Evolutionary conservation across 805 yeast genomes (phyloP).

Genomic region (Cyberlindnera samutprakarnensis): DNA sequence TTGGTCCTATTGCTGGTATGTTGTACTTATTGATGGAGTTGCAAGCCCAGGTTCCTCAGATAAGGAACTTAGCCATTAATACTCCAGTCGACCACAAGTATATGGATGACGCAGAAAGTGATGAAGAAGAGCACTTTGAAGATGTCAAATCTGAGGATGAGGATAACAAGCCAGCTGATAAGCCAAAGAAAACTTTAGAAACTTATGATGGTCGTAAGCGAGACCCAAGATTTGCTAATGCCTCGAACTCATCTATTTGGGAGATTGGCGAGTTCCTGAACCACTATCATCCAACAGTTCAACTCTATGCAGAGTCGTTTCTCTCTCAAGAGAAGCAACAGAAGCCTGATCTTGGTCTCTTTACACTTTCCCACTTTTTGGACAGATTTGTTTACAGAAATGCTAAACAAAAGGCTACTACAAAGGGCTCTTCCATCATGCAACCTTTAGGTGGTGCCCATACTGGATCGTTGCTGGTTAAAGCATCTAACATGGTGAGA

Average conservation of each 20-base stretch:
- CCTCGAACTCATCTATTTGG: constrained; percentile 78
- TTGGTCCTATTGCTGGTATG: constrained; percentile 86
- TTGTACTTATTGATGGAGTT: constrained; percentile 65
- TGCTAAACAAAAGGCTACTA: constrained; percentile 65
- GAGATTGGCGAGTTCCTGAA: constrained; percentile 65
- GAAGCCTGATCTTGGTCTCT: constrained; percentile 88
- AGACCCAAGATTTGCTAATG: constrained; percentile 90
- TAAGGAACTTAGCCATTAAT: constrained; percentile 53
- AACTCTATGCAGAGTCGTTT: constrained; percentile 66
- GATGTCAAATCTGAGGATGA: constrained; percentile 26
- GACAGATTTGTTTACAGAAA: constrained; percentile 94
- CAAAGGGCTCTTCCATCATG: constrained; percentile 93
- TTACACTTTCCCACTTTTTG: constrained; percentile 81
- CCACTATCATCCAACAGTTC: constrained; percentile 91
- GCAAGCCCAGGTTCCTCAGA: constrained; percentile 53
- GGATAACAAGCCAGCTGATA: constrained; percentile 4
- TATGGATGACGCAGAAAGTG: constrained; percentile 38
- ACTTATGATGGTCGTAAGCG: constrained; percentile 79
- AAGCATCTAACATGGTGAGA: constrained; percentile 40
- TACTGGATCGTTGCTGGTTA: constrained; percentile 61
- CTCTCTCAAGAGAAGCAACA: constrained; percentile 36
- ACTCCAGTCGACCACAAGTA: constrained; percentile 44
- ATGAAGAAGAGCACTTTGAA: constrained; percentile 27
- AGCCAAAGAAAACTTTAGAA: constrained; percentile 6
- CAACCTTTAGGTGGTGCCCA: constrained; percentile 91